Base-by-base conservation (phyloP, 345 rosid genomes). In the Melaleuca quinquenervia region DNA sequence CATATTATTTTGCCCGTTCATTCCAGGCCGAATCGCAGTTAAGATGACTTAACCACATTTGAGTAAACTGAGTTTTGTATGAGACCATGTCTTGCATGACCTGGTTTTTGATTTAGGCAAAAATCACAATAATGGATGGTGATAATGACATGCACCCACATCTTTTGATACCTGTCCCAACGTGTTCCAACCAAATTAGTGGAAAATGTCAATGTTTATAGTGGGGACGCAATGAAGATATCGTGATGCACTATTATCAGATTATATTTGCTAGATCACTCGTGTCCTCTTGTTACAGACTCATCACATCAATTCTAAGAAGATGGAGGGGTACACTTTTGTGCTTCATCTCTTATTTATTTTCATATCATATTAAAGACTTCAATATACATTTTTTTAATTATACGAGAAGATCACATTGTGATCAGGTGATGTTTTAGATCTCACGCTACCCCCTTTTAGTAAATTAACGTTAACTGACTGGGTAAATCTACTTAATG, bases 51-150 rank as follows among this genome's bases (percentile, higher is more conserved):
- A 41, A 2, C 7, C 48, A 70, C 20, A 11, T 36, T 18, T 70
- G 80, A 70, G 41, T 27, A 16, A 18, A 9, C 80, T 10, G 26
- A 44, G 80, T 70, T 20, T 70, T 70, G 80, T 2, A 5, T 70
- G 80, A 36, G 80, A 70, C 36, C 80, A 70, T 70, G 80, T 14
- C 26, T 84, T 85, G 86, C 90, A 85, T 88, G 88, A 70, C 48
- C 80, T 48, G 80, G 80, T 5, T 48, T 21, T 70, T 70, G 80
- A 70, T 70, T 70, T 41, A 20, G 80, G 13, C 36, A 64, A 32
- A 32, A 1, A 70, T 70, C 80, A 20, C 80, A 36, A 36, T 36
- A 70, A 36, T 70, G 80, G 48, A 70, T 70, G 80, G 18, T 18
- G 48, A 70, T 36, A 36, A 9, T 41, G 80, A 70, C 80, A 36